Conservation (phyloP, 768 basidiomycete genomes). For the Russula lepida region DNA sequence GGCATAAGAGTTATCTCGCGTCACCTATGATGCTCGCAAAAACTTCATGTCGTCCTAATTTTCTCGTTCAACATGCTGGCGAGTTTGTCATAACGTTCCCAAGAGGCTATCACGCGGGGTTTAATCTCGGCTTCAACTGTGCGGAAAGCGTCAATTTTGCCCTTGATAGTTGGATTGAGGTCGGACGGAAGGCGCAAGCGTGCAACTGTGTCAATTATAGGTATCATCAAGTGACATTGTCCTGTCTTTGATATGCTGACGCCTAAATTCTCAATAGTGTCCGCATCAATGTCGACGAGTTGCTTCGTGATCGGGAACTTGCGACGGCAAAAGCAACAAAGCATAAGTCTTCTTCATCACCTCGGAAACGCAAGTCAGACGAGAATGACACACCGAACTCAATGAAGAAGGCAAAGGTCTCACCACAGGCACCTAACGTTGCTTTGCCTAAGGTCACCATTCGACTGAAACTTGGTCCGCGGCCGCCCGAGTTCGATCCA, state of each 20-base stretch:
- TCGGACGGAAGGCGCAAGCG: conserved; percentile 72
- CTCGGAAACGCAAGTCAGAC: conserved; percentile 35
- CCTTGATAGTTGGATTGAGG: conserved; percentile 85
- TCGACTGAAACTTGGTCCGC: conserved; percentile 60
- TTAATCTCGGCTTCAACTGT: conserved; percentile 94
- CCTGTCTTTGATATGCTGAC: neutral
- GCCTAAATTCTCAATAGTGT: conserved; percentile 46
- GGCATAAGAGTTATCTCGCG: conserved; percentile 93
- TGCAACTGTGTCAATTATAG: conserved; percentile 71
- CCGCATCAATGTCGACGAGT: conserved; percentile 84
- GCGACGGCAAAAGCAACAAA: conserved; percentile 30
- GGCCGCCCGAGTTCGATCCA: conserved; percentile 43
- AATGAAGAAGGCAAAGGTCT: conserved; percentile 43
- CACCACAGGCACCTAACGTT: conserved; percentile 20
- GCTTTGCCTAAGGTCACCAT: conserved; percentile 38
- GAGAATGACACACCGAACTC: conserved; percentile 34
- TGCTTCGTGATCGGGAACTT: conserved; percentile 57
- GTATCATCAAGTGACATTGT: conserved; percentile 29
- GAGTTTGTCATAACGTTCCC: conserved; percentile 97
- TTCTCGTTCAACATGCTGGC: conserved; percentile 85
- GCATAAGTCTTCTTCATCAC: conserved; percentile 12
- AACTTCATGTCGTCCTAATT: conserved; percentile 74
- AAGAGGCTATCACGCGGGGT: conserved; percentile 91
- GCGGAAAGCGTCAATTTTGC: conserved; percentile 98
- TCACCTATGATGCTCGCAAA: conserved; percentile 79